These are phyloP conservation scores for Danielia oregonensis DNA, from an alignment of 805 yeast species.

Conservation along the genomic window DNA sequence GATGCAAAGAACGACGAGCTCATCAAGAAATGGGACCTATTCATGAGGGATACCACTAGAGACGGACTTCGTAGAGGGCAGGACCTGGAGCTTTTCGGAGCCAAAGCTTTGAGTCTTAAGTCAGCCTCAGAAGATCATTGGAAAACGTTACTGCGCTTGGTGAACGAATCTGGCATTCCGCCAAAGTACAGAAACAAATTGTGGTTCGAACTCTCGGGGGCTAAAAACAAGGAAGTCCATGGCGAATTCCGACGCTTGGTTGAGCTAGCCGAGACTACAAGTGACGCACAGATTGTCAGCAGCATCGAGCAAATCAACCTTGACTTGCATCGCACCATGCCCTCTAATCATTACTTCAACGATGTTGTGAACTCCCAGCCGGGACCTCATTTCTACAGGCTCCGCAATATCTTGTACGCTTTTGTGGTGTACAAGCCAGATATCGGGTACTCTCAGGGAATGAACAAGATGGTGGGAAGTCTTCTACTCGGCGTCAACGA, in stretches of 20 bases:
- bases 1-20: conserved; percentile 39
- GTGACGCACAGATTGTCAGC: conserved; percentile 4
- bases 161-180: conserved; percentile 45
- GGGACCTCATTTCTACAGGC: conserved; percentile 50
- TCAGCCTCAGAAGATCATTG: conserved; percentile 15
- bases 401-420: conserved; percentile 47
- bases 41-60: conserved; percentile 31
- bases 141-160: conserved; percentile 22
- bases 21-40: conserved; percentile 44
- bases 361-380: conserved; percentile 35
- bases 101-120: conserved; percentile 35
- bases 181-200: conserved; percentile 42
- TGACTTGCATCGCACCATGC: conserved; percentile 54
- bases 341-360: conserved; percentile 48
- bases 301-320: conserved; percentile 48
- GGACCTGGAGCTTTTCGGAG: conserved; percentile 31
- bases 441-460: conserved; percentile 58
- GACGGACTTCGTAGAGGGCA: conserved; percentile 15
- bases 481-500: conserved; percentile 36
- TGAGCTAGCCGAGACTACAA: conserved; percentile 4
- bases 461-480: conserved; percentile 58
- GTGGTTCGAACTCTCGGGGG: conserved; percentile 56
- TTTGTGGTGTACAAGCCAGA: conserved; percentile 44
- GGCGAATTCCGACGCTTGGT: conserved; percentile 42
- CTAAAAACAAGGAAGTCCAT: conserved; percentile 39